A percentile compares a stretch with the other conserved stretches of the same genome.
Conservation (phyloP, 371 early-diverging fungal species). For the Blastocladiella emersonii region DNA sequence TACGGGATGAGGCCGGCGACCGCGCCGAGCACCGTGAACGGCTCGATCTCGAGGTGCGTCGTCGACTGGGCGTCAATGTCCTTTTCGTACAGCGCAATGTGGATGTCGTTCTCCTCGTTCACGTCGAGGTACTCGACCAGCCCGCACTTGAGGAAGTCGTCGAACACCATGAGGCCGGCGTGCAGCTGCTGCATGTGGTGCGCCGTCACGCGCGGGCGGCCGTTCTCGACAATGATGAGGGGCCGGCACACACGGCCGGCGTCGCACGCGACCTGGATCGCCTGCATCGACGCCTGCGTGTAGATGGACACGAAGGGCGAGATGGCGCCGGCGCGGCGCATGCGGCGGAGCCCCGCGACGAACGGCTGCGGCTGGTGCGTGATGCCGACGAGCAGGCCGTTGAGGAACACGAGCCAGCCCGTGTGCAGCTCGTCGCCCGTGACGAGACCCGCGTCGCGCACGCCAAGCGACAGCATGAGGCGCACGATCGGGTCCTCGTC, state of each 20-base stretch:
- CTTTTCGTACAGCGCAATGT: slow-evolving; percentile 80
- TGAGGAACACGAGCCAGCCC: slow-evolving; percentile 75
- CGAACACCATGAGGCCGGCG: slow-evolving; percentile 57
- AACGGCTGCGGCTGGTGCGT: slow-evolving; percentile 65
- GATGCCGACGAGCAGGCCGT: slow-evolving; percentile 82
- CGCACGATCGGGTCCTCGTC: slow-evolving; percentile 64
- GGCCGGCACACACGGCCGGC: slow-evolving; percentile 98
- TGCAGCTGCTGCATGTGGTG: slow-evolving; percentile 52
- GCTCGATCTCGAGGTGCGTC: slow-evolving; percentile 98
- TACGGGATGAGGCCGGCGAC: slow-evolving; percentile 99
- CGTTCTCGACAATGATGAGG: slow-evolving; percentile 88
- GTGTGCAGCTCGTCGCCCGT: slow-evolving; percentile 74
- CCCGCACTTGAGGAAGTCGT: slow-evolving; percentile 86
- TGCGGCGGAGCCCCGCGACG: slow-evolving; percentile 62
- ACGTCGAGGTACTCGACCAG: slow-evolving; percentile 97
- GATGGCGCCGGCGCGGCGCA: slow-evolving; percentile 75
- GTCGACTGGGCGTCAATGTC: slow-evolving; percentile 64
- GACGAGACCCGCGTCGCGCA: slow-evolving; percentile 72
- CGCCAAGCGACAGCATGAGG: slow-evolving; percentile 67
- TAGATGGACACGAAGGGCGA: slow-evolving; percentile 90
- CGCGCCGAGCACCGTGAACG: slow-evolving; percentile 93
- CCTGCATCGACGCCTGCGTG: slow-evolving; percentile 64
- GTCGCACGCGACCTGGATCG: slow-evolving; percentile 92
- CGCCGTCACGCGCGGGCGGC: slow-evolving; percentile 50
- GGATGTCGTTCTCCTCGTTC: slow-evolving; percentile 95